Evolutionary conservation across 2,329 filamentous ascomycete genomes (phyloP).

Genomic region (Cadophora luteo-olivacea): DNA sequence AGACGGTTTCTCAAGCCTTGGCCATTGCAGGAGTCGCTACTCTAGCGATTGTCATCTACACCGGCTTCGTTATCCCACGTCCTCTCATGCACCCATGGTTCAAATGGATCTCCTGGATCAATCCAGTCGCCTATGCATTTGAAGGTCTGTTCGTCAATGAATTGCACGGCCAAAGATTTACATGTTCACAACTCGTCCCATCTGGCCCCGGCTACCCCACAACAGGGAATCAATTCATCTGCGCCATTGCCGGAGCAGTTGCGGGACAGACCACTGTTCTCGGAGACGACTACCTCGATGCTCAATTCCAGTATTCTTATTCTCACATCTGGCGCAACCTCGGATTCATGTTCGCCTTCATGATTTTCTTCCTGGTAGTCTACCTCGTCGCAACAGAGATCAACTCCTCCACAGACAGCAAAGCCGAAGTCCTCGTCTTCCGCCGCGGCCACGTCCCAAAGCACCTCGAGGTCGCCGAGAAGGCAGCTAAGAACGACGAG

Average conservation of each 20-base stretch:
- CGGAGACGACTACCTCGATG: conserved; percentile 64
- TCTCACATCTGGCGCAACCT: conserved; percentile 57
- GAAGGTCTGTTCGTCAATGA: conserved; percentile 85
- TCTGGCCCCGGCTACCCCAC: conserved; percentile 51
- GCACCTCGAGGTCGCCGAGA: conserved; percentile 49
- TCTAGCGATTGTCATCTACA: conserved; percentile 44
- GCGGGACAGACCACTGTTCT: conserved; percentile 58
- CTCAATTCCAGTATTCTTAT: conserved; percentile 63
- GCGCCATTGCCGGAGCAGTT: conserved; percentile 63
- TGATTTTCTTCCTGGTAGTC: conserved; percentile 63
- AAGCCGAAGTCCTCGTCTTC: conserved; percentile 79
- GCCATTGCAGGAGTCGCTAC: conserved; percentile 63
- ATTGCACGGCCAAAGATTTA: conserved; percentile 79
- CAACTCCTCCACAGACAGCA: conserved; percentile 70
- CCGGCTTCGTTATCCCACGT: conserved; percentile 51
- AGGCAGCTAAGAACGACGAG: conserved; percentile 40
- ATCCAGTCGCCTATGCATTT: conserved; percentile 74
- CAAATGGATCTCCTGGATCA: conserved; percentile 76
- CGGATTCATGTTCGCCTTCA: conserved; percentile 72
- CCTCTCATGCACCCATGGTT: conserved; percentile 78
- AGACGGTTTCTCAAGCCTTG: conserved; percentile 71
- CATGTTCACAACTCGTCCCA: conserved; percentile 53
- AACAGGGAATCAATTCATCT: conserved; percentile 51
- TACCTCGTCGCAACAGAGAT: conserved; percentile 72
- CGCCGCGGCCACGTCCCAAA: conserved; percentile 59